phyloP scores from a whole-genome alignment of 2,329 filamentous ascomycete genomes.

The Zymoseptoria pseudotritici region DNA sequence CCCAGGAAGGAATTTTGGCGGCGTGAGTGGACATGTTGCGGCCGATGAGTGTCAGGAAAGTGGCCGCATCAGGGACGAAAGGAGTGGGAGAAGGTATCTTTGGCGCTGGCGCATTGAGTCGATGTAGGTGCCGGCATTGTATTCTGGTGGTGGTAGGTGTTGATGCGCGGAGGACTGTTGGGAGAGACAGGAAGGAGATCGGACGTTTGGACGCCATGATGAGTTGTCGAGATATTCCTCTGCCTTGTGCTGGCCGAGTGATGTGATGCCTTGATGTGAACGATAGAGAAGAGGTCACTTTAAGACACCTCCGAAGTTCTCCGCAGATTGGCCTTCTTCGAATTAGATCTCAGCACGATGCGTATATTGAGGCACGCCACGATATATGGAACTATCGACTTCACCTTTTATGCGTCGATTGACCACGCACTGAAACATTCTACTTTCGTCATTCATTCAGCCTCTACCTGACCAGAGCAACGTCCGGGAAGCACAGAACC shows the following conservation, averaged over 20 bases:
- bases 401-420: background rate
- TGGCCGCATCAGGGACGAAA: constrained; percentile 74
- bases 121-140: constrained; percentile 11
- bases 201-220: constrained; percentile 26
- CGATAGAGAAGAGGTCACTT: background rate
- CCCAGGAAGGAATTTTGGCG: constrained; percentile 84
- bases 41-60: constrained; percentile 86
- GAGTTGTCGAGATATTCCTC: background rate
- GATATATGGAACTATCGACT: background rate
- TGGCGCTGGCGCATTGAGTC: constrained; percentile 9
- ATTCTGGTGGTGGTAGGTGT: background rate
- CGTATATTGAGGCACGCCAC: background rate
- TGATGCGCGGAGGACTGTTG: constrained; percentile 12
- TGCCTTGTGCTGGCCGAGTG: background rate
- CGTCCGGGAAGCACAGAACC: background rate
- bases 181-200: constrained; percentile 18
- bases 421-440: background rate
- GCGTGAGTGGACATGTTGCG: constrained; percentile 75
- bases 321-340: background rate
- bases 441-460: background rate
- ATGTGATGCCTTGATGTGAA: background rate
- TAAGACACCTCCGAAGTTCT: background rate
- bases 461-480: background rate
- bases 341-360: background rate
- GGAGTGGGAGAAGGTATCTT: constrained; percentile 66